A percentile compares a stretch with the other conserved stretches of the same genome.
Evolutionary conservation across 176 grass and related monocot genomes (phyloP).

Genomic region (Oryza longistaminata): DNA sequence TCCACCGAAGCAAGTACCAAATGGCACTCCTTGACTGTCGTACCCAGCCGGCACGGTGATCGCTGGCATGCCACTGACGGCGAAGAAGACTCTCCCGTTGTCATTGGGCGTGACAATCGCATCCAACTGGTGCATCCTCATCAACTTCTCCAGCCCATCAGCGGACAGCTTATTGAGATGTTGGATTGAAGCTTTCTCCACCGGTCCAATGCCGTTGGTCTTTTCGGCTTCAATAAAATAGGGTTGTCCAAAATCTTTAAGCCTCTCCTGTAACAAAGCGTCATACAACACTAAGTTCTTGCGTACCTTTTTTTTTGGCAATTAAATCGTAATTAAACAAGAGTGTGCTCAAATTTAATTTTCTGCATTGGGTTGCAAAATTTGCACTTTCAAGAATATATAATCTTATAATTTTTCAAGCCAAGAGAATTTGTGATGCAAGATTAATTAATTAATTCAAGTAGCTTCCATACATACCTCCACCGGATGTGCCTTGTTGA

Average conservation of each 20-base stretch:
- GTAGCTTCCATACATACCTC: slow-evolving; percentile 7
- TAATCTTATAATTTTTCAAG: not conserved
- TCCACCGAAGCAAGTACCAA: slow-evolving; percentile 52
- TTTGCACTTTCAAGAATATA: no score
- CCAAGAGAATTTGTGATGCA: not conserved
- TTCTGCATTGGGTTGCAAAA: no score
- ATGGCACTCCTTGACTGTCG: slow-evolving; percentile 33
- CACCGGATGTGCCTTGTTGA: slow-evolving; percentile 38
- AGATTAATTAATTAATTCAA: not conserved
- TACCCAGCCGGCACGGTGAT: slow-evolving; percentile 61
- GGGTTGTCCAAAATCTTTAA: slow-evolving; percentile 33
- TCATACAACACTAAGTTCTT: no score
- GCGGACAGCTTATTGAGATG: slow-evolving; percentile 29
- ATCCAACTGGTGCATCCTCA: slow-evolving; percentile 45
- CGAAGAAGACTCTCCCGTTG: not conserved
- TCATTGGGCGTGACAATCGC: slow-evolving; percentile 24
- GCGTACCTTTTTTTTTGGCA: no score
- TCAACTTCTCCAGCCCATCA: slow-evolving; percentile 44
- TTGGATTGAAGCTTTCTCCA: slow-evolving; percentile 19
- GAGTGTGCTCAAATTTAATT: no score
- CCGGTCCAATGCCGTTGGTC: slow-evolving; percentile 35
- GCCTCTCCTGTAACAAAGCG: slow-evolving; percentile 38
- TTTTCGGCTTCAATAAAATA: slow-evolving; percentile 24
- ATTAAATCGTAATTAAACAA: no score
- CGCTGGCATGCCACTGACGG: slow-evolving; percentile 41